Evolutionary conservation across 768 basidiomycete genomes (phyloP), one percentile per base, ranked within the genome.

Genomic region (Hypholoma sublateritium): DNA sequence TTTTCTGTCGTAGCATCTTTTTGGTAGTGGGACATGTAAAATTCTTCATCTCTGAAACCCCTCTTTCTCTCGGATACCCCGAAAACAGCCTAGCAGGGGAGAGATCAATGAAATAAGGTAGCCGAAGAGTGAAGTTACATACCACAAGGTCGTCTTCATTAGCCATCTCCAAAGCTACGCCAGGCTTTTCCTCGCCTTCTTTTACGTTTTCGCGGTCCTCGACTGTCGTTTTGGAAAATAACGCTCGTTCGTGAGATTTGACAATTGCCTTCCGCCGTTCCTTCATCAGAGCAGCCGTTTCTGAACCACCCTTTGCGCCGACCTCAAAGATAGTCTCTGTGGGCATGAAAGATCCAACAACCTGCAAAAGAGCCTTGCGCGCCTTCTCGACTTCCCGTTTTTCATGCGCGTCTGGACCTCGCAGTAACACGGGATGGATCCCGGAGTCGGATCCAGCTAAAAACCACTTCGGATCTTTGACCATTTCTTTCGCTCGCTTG

Each of bases 1-100:
- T 92, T 93, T 68, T 98, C 95, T 1, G 93, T 87, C 51, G 80
- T 77, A 35, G 90, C 88, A 58, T 88, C 93, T 65, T 91, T 91
- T 69, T 95, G 93, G 65, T 88, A 87, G 75, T 98, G 87, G 2
- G 91, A 89, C 83, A 98, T 86, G 72, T 95, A 98, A 66, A 93
- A 96, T 36, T 91, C 87, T 2, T 85, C 80, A 63, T 98, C 95
- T 9, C 84, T 84, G 72, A 79, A 95, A 41, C 72, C 75, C 14
- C 77, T 77, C 57, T 78, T 83, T 64, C 77, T 79, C 54, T 69
- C 73, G 39, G 79, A 74, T 16, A 74, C 77, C 21, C 87, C 81
- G 60, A 93, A 92, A 12, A 88, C 88, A 25, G 81, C 83, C 89
- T 92, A 63, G 11, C 34, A 37, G 50, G 16, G 28, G 39, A 53